Evolutionary conservation across 2,329 filamentous ascomycete genomes (phyloP), one percentile per base, ranked within the genome.

Genomic region (Byssothecium circinans): DNA sequence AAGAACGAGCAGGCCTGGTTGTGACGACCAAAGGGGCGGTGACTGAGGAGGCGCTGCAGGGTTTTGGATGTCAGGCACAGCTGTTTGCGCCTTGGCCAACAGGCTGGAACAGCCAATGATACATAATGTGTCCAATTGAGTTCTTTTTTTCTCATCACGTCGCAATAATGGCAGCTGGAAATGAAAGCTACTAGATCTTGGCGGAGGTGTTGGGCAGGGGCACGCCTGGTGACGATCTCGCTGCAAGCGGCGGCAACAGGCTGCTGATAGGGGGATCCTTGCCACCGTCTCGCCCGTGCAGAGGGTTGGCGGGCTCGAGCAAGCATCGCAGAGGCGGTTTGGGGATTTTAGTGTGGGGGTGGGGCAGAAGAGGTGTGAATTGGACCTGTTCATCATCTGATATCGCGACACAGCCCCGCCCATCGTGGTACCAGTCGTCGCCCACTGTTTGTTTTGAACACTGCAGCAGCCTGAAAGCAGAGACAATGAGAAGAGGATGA

Each of bases 321-420:
- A 53, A 62, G 64, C 58, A 62, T 65, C 67, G 61, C 56, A 61
- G 64, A 52, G 45, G 60, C 53, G 52, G 59, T 60, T 68, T 53
- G 60, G 60, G 54, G 58, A 52, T 54, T 47, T 42, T 67, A 68
- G 68, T 66, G 68, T 70, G 67, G 68, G 67, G 68, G 68, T 69
- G 66, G 64, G 49, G 51, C 45, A 52, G 48, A 39, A 12, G 19
- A 54, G 52, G 52, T 49, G 48, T 49, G 47, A 50, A 51, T 49
- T 47, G 46, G 48, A 50, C 46, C 53, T 58, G 57, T 51, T 53
- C 60, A 65, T 68, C 67, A 70, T 71, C 66, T 71, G 67, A 68
- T 69, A 60, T 62, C 54, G 49, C 41, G 54, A 45, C 45, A 41
- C 47, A 39, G 47, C 48, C 57, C 49, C 50, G 51, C 50, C 50